Evolutionary conservation across 1,284 basidiomycete genomes (phyloP).

Genomic region (Irpex sp.): DNA sequence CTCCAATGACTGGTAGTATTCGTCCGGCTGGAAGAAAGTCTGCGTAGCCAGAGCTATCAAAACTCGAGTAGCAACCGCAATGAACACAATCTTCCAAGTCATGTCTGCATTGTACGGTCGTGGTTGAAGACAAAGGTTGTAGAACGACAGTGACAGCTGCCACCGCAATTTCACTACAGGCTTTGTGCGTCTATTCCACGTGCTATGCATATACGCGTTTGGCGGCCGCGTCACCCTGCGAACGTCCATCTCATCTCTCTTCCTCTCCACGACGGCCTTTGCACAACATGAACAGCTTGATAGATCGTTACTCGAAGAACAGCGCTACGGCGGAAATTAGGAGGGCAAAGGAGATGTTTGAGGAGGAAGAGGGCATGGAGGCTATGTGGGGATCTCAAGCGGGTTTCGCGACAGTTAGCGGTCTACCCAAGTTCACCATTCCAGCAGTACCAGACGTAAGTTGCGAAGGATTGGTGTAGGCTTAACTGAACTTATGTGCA

Average conservation of each 20-base stretch:
- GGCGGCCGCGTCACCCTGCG: slow-evolving; percentile 48
- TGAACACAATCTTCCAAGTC: slow-evolving; percentile 4
- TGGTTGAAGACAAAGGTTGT: not conserved
- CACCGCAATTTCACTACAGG: not conserved
- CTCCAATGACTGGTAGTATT: slow-evolving; percentile 95
- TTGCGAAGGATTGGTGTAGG: slow-evolving; percentile 13
- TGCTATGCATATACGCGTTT: slow-evolving; percentile 9
- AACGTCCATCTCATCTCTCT: not conserved
- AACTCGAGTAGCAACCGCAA: slow-evolving; percentile 44
- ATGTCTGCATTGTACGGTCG: slow-evolving; percentile 5
- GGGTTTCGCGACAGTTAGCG: slow-evolving; percentile 75
- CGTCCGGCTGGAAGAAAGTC: slow-evolving; percentile 97
- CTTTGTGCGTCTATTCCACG: not conserved
- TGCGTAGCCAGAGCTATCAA: slow-evolving; percentile 66
- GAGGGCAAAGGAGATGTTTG: slow-evolving; percentile 46
- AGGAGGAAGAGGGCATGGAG: slow-evolving; percentile 62
- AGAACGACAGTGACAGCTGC: not conserved
- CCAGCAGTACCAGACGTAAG: slow-evolving; percentile 74
- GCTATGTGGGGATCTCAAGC: slow-evolving; percentile 77
- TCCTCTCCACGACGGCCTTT: slow-evolving; percentile 16
- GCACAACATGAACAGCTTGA: slow-evolving; percentile 73
- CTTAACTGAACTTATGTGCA: slow-evolving; percentile 1
- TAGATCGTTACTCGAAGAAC: slow-evolving; percentile 60
- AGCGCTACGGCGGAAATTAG: slow-evolving; percentile 46
- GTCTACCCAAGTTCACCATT: slow-evolving; percentile 66